Evolutionary conservation across 2,329 filamentous ascomycete species (phyloP), one percentile per base, ranked within the genome.

Genomic region (Botrytis galanthina): DNA sequence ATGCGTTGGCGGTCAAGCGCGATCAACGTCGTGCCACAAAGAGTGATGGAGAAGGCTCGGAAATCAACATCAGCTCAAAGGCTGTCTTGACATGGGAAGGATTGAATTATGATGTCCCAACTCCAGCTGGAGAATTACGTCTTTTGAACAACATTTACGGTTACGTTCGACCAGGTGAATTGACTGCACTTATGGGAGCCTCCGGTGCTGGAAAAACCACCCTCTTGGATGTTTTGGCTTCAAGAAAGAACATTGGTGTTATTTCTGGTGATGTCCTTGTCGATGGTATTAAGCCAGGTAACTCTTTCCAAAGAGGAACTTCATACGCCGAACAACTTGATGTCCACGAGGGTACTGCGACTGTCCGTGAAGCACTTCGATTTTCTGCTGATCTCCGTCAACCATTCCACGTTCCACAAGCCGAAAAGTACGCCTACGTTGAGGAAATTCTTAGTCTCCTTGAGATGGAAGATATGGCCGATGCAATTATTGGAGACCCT

Each of bases 61-160:
- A 88, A n/a, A 82, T 91, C 48, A 87, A 82, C 57, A 89, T 91
- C 74, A 83, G 85, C 4, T 91, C 89, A 0, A 86, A 87, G 77
- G 89, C 90, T 51, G 85, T 94, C n/a, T 86, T 97, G 74, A 97
- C 94, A 0, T 97, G 94, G 92, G 92, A 95, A 80, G 86, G 92
- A 76, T 89, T 98, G 74, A 93, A 91, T 79, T 97, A 97, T 80
- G 89, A 91, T 74, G 89, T 92, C 0, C 89, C 89, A 18, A 84
- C 83, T 67, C 82, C 84, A 62, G 80, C 82, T 57, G 83, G 84
- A 22, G 79, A 84, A 76, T 80, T 82, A 62, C 81, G 83, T 6
- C 80, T 92, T 7, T 81, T 92, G 18, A 85, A 89, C 73, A 84
- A 90, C 73, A 87, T 92, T 10, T 86, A 88, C 76, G 90, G 86